Evolutionary conservation across 2,329 filamentous ascomycete species (phyloP), one percentile per base, ranked within the genome.

Genomic region (Fusarium graminum): DNA sequence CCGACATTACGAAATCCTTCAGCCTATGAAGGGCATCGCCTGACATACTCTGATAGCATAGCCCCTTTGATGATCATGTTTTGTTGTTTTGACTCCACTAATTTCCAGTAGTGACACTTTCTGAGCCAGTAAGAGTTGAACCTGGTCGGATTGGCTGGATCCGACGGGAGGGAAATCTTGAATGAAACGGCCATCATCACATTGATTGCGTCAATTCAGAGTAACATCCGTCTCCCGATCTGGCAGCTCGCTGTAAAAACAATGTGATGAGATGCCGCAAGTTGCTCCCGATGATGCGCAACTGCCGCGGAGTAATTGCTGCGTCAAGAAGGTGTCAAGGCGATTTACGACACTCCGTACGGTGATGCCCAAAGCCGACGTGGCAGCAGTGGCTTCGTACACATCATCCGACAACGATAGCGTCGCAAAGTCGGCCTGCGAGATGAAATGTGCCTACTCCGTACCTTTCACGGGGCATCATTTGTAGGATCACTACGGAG

Each of bases 11-110:
- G 16, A 36, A 11, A 9, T 17, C 7, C 26, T 7, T 25, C 29
- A 14, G 22, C 50, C 50, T 53, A 30, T 53, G 10, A 47, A 7
- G 19, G 28, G 11, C 41, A 10, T 6, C 40, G 44, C 34, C 40
- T 53, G 50, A 53, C 50, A 53, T 44, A n/a, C 26, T 43, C 10
- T n/a, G n/a, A 17, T 30, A n/a, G 40, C 40, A 45, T 34, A 54
- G 52, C 52, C 52, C 52, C 52, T 54, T 54, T 54, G 52, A 50
- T 44, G 52, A 54, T 54, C 52, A 26, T 19, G 28, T 32, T 32
- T 40, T 43, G 12, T 34, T 11, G 19, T 17, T n/a, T 22, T 8
- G 7, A 10, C 39, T 38, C 49, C 39, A 34, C 39, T 25, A 28
- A 6, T 13, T 28, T 25, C 39, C 25, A 43, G 49, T 29, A 36